These are phyloP conservation scores for Helminthosporium solani DNA, from an alignment of 2,329 filamentous ascomycete genomes.

Conservation along the genomic window DNA sequence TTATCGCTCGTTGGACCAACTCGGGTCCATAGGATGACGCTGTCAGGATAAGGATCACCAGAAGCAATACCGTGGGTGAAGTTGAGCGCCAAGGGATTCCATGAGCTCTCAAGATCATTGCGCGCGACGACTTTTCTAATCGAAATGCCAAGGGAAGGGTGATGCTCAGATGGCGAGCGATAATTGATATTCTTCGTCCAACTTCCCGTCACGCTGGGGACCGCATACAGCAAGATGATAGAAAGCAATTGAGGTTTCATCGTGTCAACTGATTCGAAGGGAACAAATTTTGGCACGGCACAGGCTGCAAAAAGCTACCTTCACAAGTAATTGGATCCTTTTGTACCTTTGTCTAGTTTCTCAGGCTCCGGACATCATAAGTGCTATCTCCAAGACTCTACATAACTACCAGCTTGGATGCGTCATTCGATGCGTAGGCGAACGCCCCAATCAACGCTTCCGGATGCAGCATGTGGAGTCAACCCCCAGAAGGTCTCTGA, in stretches of 20 bases:
- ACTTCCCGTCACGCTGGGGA: conserved; percentile 23
- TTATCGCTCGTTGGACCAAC: conserved; percentile 42
- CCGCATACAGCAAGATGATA: conserved; percentile 16
- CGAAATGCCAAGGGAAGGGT: conserved; percentile 64
- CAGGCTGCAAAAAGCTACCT: conserved; percentile 3
- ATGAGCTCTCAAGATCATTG: conserved; percentile 32
- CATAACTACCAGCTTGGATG: conserved; percentile 10
- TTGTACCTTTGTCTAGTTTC: conserved; percentile 21
- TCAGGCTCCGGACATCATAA: no score
- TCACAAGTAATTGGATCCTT: conserved; percentile 14
- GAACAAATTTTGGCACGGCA: background rate
- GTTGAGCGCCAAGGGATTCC: conserved; percentile 25
- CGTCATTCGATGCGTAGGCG: conserved; percentile 26
- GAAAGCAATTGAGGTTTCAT: conserved; percentile 33
- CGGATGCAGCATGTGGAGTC: conserved; percentile 17
- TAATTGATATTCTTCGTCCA: conserved; percentile 63
- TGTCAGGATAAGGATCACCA: conserved; percentile 48
- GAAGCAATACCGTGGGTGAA: conserved; percentile 50
- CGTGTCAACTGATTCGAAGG: conserved; percentile 7
- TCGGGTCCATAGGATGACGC: conserved; percentile 38
- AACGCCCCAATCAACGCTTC: conserved; percentile 21
- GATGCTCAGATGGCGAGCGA: conserved; percentile 64
- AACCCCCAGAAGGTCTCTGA: conserved; percentile 1
- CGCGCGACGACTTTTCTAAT: conserved; percentile 62
- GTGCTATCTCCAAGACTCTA: no score